phyloP scores from a whole-genome alignment of 2,329 filamentous ascomycete genomes.

The Tolypocladium sp. region DNA sequence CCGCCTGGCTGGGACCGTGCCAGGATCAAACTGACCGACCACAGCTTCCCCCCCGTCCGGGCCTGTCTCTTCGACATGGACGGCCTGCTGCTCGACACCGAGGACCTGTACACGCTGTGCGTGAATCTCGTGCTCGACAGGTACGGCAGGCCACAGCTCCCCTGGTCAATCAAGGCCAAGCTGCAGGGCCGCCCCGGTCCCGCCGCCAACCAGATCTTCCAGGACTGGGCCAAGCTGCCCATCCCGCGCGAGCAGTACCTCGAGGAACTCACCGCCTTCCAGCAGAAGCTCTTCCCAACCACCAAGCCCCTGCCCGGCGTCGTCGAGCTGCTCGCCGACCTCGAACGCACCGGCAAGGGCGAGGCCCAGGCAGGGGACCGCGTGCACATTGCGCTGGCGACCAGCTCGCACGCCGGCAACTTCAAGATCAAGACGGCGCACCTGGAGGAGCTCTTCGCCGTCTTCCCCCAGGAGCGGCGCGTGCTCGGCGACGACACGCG shows the following conservation, averaged over 20 bases:
- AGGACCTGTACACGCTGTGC: constrained; percentile 78
- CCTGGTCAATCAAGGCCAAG: constrained; percentile 90
- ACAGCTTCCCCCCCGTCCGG: constrained; percentile 67
- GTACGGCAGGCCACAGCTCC: constrained; percentile 65
- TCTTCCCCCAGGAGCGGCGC: constrained; percentile 61
- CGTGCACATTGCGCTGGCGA: constrained; percentile 79
- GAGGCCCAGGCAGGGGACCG: constrained; percentile 18
- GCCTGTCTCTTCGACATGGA: constrained; percentile 99
- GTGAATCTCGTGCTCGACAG: constrained; percentile 74
- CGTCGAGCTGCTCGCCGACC: constrained; percentile 51
- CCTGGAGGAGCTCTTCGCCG: constrained; percentile 47
- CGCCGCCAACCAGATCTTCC: constrained; percentile 45
- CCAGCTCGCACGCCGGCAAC: constrained; percentile 63
- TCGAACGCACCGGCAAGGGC: constrained; percentile 36
- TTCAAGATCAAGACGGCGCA: constrained; percentile 68
- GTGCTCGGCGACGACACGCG: constrained; percentile 81
- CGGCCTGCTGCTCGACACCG: constrained; percentile 85
- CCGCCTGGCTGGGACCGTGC: neutral
- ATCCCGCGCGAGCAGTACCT: constrained; percentile 62
- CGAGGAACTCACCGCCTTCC: constrained; percentile 49
- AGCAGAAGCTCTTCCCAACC: constrained; percentile 62
- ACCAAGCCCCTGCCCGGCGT: constrained; percentile 77
- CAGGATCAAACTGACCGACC: neutral
- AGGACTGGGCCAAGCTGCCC: constrained; percentile 79
- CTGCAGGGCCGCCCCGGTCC: constrained; percentile 54